Evolutionary conservation across 2,329 filamentous ascomycete species (phyloP), one percentile per base, ranked within the genome.

Genomic region (Fusarium sp.): DNA sequence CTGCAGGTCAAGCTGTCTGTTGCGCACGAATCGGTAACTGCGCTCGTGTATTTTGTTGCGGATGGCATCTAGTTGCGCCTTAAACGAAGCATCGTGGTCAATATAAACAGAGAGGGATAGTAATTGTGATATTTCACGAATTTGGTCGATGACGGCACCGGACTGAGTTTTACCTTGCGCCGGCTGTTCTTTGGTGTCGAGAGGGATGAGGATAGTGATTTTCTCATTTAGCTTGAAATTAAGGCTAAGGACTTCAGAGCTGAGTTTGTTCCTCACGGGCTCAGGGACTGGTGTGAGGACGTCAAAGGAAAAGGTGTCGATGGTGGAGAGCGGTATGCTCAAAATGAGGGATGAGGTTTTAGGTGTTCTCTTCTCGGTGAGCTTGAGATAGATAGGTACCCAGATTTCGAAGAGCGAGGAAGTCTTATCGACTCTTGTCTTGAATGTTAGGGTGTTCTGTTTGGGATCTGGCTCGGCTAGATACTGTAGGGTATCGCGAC

Each of bases 381-480:
- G 44, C 12, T 45, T 45, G 2, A 45, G 44, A 45, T 45, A 20
- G 5, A 26, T 4, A 9, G 17, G 17, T 3, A 45, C 1, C 0
- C 17, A 10, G 8, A 26, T 45, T 5, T 45, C 17, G 24, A 45
- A 45, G 5, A 45, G 3, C 5, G 24, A 45, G 3, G 17, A 20
- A 4, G 2, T 1, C 0, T 20, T 14, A 12, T 26, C 24, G 5
- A 6, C 1, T 4, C 24, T 5, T 14, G 44, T 45, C 24, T 4
- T 45, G 44, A 45, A 26, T 20, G 12, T 26, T 1, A 45, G 4
- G 24, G 1, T 45, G 5, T 8, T 45, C 4, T 12, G 39, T 4
- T 14, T 45, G 0, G 24, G 24, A 26, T 45, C 44, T 4, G 44
- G 44, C 0, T 45, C 24, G 17, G 17, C 24, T 8, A 45, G 24